A percentile compares a stretch with the other conserved stretches of the same genome.
These are phyloP conservation scores for Boletus fagicola DNA, from an alignment of 768 basidiomycete genomes.

Conservation along the genomic window DNA sequence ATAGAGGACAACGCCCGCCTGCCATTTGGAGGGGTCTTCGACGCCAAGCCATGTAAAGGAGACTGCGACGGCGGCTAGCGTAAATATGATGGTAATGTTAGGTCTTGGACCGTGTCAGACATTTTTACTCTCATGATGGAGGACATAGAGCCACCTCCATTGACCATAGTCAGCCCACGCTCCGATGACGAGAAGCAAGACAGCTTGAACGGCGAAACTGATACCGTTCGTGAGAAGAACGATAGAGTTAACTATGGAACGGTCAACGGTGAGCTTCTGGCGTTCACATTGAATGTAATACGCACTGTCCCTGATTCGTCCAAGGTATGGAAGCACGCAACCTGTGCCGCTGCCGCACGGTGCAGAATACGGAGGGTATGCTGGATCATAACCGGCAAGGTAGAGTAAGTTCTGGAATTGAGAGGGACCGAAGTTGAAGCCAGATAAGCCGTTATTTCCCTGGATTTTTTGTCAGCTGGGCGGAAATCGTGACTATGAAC, in stretches of 20 bases:
- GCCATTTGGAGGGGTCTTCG: conserved; percentile 62
- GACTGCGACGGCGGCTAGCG: conserved; percentile 59
- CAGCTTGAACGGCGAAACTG: conserved; percentile 74
- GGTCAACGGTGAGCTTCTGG: not conserved
- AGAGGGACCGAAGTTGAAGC: conserved; percentile 70
- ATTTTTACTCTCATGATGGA: not conserved
- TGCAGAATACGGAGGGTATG: conserved; percentile 49
- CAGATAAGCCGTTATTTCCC: conserved; percentile 69
- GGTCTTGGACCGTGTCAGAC: conserved; percentile 42
- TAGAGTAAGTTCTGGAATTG: conserved; percentile 75
- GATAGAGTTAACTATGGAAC: conserved; percentile 63
- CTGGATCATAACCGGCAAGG: conserved; percentile 70
- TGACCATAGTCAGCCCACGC: conserved; percentile 83
- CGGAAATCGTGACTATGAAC: not conserved
- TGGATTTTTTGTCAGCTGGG: conserved; percentile 10
- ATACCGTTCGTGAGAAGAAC: conserved; percentile 78
- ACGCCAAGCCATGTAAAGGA: conserved; percentile 81
- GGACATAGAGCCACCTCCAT: conserved; percentile 52
- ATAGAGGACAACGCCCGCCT: conserved; percentile 58
- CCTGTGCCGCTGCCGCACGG: conserved; percentile 48
- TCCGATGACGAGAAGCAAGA: conserved; percentile 61
- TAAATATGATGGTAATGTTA: conserved; percentile 76
- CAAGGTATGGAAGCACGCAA: conserved; percentile 68
- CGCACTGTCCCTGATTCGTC: conserved; percentile 58
- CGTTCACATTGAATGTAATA: not conserved